Percentiles rank a stretch among this genome's conserved stretches.
Conservation (phyloP, 1,284 basidiomycete species). For the Baeospora myosura region DNA sequence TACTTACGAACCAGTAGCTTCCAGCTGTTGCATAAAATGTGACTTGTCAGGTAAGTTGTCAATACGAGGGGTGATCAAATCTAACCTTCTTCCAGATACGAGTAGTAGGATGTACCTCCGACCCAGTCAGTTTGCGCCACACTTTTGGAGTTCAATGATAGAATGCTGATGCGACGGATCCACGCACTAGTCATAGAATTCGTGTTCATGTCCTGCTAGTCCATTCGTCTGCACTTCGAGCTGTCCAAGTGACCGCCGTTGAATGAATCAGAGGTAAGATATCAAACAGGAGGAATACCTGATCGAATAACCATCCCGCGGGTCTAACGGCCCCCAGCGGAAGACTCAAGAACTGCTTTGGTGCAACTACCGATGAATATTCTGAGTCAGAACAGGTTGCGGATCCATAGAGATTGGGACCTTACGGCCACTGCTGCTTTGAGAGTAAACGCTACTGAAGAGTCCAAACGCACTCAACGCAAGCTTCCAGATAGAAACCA, state of each 20-base stretch:
- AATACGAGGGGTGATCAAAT: conserved; percentile 2
- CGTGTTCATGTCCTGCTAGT: conserved; percentile 46
- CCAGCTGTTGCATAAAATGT: no score
- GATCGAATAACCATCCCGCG: conserved; percentile 46
- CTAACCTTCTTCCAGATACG: conserved; percentile 47
- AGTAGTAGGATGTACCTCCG: conserved; percentile 44
- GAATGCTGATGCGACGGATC: neutral
- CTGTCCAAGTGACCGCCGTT: conserved; percentile 18
- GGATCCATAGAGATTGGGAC: no score
- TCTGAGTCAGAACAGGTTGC: no score
- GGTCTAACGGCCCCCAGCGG: conserved; percentile 43
- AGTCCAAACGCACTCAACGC: no score
- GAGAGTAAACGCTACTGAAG: no score
- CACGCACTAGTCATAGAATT: conserved; percentile 47
- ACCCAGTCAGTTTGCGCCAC: conserved; percentile 48
- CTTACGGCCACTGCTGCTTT: no score
- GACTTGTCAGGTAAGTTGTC: conserved; percentile 1
- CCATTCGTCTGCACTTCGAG: conserved; percentile 47
- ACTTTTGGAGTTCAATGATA: conserved; percentile 20
- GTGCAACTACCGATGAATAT: conserved; percentile 36
- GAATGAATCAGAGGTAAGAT: neutral
- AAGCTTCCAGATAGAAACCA: no score
- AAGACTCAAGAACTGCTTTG: conserved; percentile 42
- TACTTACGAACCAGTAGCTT: conserved; percentile 54
- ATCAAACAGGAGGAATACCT: conserved; percentile 23